Evolutionary conservation across 495 filamentous ascomycete species (phyloP).

Genomic region (Aspergillus sclerotiicarbonarius): DNA sequence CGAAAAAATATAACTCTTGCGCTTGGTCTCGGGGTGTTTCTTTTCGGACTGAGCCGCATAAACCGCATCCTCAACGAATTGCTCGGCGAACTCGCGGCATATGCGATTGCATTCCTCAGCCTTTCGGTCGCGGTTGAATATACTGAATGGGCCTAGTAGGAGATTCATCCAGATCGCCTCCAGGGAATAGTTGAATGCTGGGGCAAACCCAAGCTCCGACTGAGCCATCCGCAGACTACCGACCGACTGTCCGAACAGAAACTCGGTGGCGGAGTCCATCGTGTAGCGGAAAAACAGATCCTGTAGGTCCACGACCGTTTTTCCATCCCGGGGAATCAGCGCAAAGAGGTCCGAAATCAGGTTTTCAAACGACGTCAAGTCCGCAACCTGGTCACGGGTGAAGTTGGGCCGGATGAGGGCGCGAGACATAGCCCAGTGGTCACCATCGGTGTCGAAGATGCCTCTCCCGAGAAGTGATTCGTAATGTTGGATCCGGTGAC

Average conservation of each 20-base stretch:
- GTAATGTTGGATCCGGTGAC: conserved; percentile 30
- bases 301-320: conserved; percentile 51
- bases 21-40: background rate
- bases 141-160: conserved; percentile 4
- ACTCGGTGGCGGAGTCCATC: conserved; percentile 58
- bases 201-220: conserved; percentile 16
- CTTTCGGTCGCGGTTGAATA: background rate
- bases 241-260: conserved; percentile 51
- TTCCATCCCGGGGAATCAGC: conserved; percentile 26
- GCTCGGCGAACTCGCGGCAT: background rate
- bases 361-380: conserved; percentile 40
- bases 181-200: conserved; percentile 49
- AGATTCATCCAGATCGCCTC: conserved; percentile 1
- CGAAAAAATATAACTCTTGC: conserved; percentile 2
- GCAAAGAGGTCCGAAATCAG: conserved; percentile 48
- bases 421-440: conserved; percentile 52
- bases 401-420: conserved; percentile 47
- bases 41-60: background rate
- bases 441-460: conserved; percentile 65
- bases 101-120: background rate
- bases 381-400: conserved; percentile 26
- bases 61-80: conserved; percentile 7
- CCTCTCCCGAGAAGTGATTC: conserved; percentile 44
- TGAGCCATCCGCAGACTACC: background rate
- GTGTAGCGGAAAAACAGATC: conserved; percentile 51